Base-by-base conservation (phyloP, 441 rosid genomes). In the Theobroma grandiflorum region DNA sequence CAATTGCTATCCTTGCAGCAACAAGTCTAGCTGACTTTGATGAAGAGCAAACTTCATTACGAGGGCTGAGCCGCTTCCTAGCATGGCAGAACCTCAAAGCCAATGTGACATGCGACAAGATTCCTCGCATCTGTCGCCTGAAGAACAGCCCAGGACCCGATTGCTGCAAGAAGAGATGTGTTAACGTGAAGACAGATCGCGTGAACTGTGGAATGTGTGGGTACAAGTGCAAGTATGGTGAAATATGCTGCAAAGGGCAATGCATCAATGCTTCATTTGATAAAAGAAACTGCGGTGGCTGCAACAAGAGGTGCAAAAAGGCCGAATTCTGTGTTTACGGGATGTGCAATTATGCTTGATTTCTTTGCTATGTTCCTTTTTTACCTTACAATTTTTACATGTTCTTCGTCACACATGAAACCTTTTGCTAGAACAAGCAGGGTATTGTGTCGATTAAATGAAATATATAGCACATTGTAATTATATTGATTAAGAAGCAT, bases 331-430 rank as follows among this genome's bases (percentile, higher is more conserved):
- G 88, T 53, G 85, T 82, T 63, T 79, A 85, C 76, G 87, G 89
- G 33, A 84, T 83, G 70, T 84, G 89, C 80, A 84, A 76, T 69
- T 84, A 87, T 66, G 89, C 86, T 35, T 86, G 78, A 81, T 6
- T 59, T 14, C 47, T 43, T 43, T 43, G 47, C 47, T 43, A 43
- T 43, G 6, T 4, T 43, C 47, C 8, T 4, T 8, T 43, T 43
- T 43, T 26, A 26, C 31, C 8, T 6, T 43, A 45, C 49, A 45
- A 45, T 6, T 45, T 45, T 45, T 45, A 45, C 49, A 6, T 45
- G 49, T 45, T 45, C 10, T 45, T 45, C 8, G 45, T 42, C 45
- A 42, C 45, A 42, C 3, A 42, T 42, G 8, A 42, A 42, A 5
- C 45, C 45, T 42, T 42, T 42, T 26, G 31, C 31, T 26, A 26